Conservation (phyloP, 345 rosid genomes). For the Acer saccharum region DNA sequence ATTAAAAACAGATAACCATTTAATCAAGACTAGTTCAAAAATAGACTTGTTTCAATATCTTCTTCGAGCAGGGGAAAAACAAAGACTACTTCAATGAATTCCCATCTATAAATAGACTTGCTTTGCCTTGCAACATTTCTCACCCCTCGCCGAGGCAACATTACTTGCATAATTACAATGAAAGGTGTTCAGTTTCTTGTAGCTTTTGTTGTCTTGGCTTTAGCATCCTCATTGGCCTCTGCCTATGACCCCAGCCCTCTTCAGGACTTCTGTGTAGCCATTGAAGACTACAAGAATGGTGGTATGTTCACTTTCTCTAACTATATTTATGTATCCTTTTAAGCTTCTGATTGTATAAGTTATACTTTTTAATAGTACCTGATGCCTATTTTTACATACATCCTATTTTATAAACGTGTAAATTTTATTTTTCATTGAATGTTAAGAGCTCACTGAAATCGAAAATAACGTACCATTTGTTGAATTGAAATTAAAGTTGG, state of each 20-base stretch:
- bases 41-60: background rate
- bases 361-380: background rate
- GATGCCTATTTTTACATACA: too few species aligned
- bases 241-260: slow-evolving; percentile 34
- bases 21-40: too few species aligned
- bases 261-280: slow-evolving; percentile 35
- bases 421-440: too few species aligned
- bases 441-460: too few species aligned
- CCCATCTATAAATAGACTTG: background rate
- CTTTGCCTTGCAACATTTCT: slow-evolving; percentile 7
- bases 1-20: too few species aligned
- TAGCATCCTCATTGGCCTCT: background rate
- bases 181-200: slow-evolving; percentile 11
- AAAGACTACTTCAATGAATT: background rate
- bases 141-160: background rate
- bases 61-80: background rate
- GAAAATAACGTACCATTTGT: too few species aligned
- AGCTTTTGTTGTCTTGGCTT: slow-evolving; percentile 17
- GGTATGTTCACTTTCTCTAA: background rate
- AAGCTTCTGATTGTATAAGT: background rate
- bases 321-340: background rate
- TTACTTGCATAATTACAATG: background rate
- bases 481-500: too few species aligned
- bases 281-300: slow-evolving; percentile 12
- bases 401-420: too few species aligned